A percentile compares a stretch with the other conserved stretches of the same genome.
Conservation (phyloP, 2,329 filamentous ascomycete genomes). For the Trichothecium roseum region DNA sequence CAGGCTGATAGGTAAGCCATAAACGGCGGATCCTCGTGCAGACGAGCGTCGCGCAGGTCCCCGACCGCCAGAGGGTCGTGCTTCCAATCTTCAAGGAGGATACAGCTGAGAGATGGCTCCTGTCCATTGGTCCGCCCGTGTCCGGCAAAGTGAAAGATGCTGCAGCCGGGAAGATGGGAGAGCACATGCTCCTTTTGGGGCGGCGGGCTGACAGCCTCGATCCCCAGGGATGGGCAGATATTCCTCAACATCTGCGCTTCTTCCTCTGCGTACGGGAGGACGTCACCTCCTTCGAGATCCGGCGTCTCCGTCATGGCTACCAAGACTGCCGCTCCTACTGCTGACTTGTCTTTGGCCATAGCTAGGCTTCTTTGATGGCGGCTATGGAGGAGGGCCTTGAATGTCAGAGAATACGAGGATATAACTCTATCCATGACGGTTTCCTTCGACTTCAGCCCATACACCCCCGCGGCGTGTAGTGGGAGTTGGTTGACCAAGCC, state of each 20-base stretch:
- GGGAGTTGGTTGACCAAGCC: constrained; percentile 17
- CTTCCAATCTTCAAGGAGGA: too few species aligned
- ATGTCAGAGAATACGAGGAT: constrained; percentile 24
- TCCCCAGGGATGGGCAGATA: constrained; percentile 2
- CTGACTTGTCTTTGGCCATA: too few species aligned
- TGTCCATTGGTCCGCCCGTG: constrained; percentile 15
- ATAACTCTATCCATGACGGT: constrained; percentile 21
- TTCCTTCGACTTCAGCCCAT: constrained; percentile 10
- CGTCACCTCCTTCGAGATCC: too few species aligned
- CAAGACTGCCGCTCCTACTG: too few species aligned
- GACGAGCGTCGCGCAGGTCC: not conserved
- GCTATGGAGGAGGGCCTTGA: constrained; percentile 17
- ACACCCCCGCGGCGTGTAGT: constrained; percentile 23
- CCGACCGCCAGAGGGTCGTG: not conserved
- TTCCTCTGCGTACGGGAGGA: constrained; percentile 9
- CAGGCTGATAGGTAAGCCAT: not conserved
- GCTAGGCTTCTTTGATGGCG: too few species aligned
- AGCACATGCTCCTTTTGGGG: constrained; percentile 12
- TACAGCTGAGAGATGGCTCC: not conserved
- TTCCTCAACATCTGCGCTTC: constrained; percentile 9
- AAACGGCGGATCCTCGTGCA: not conserved
- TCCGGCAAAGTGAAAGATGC: constrained; percentile 31
- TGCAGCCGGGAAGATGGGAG: constrained; percentile 10
- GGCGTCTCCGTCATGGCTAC: constrained; percentile 19
- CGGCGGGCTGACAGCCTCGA: not conserved